Base-by-base conservation (phyloP, 2,329 filamentous ascomycete genomes). In the Apiospora malaysiana region DNA sequence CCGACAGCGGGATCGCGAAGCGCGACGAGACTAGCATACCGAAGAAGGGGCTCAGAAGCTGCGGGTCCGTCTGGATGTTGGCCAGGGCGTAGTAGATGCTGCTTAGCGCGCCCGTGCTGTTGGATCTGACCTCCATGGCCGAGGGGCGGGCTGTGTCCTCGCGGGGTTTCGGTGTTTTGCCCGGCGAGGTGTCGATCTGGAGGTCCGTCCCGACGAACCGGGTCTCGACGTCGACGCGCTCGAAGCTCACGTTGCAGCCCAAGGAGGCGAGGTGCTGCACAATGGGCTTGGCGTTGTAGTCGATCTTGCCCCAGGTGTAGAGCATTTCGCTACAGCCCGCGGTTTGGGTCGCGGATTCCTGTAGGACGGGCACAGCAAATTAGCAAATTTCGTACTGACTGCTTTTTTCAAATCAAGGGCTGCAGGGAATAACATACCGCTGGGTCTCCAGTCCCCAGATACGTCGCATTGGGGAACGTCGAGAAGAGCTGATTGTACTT, bases 241-340 rank as follows among this genome's bases (percentile, higher is more conserved):
- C 75, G 2, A 81, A 72, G 2, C 79, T 77, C 73, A 83, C 82
- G 74, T 84, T 84, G 73, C 82, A 84, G 25, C 78, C 78, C 69
- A 83, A 70, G 6, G 78, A 80, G 6, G 77, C 78, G 21, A 82
- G 75, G 74, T 76, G 46, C 73, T 75, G 77, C 72, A 32, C 75
- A 72, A 25, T 74, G 73, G 25, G 72, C 75, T 75, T 73, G 25
- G 77, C 68, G 43, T 76, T 69, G 4, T 66, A 51, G 0, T 67
- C 65, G 51, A 79, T 75, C 67, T 65, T 32, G 10, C 68, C 68
- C 68, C 68, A 69, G n/a, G 49, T 47, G 14, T 63, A 69, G 4
- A 69, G 51, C 18, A 69, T 21, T 5, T 69, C 16, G 25, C 68
- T 69, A 9, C 68, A 69, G 40, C 68, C 68, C 4, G 18, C 14